Percentiles rank a stretch among this genome's conserved stretches.
phyloP scores from a whole-genome alignment of 129 eudicot genomes.

The Flaveria ramosissima region DNA sequence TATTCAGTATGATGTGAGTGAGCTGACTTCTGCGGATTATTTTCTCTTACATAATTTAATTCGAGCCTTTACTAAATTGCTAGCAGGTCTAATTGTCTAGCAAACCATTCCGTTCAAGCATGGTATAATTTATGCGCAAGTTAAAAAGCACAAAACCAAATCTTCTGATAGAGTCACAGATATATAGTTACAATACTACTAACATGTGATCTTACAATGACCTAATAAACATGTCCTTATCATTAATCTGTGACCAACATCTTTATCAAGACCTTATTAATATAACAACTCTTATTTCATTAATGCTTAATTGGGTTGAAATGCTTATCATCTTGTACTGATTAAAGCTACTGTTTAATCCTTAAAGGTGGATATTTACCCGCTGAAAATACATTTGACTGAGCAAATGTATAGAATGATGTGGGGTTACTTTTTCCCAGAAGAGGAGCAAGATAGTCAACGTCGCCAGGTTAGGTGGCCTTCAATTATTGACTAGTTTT shows the following conservation, averaged over 20 bases:
- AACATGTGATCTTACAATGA: neutral
- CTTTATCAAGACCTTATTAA: neutral
- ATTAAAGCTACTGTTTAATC: slow-evolving; percentile 15
- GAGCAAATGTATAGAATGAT: slow-evolving; percentile 86
- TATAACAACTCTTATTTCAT: neutral
- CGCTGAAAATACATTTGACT: slow-evolving; percentile 90
- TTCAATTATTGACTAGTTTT: neutral
- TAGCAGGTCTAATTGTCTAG: neutral
- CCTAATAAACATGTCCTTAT: neutral
- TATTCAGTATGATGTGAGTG: neutral
- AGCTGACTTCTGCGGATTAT: neutral
- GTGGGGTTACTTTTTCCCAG: slow-evolving; percentile 98
- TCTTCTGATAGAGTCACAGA: neutral
- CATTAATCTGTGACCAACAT: slow-evolving; percentile 4
- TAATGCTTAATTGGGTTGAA: neutral
- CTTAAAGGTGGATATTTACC: slow-evolving; percentile 89
- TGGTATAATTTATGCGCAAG: slow-evolving; percentile 2
- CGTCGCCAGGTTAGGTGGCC: slow-evolving; percentile 72
- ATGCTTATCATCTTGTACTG: neutral
- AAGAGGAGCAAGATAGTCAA: slow-evolving; percentile 98
- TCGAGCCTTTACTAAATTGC: slow-evolving; percentile 10
- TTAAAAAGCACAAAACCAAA: neutral
- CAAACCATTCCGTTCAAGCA: neutral
- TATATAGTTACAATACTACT: neutral
- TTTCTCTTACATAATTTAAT: neutral